Evolutionary conservation across 2,329 filamentous ascomycete genomes (phyloP).

Genomic region (Alternaria triticimaculans): DNA sequence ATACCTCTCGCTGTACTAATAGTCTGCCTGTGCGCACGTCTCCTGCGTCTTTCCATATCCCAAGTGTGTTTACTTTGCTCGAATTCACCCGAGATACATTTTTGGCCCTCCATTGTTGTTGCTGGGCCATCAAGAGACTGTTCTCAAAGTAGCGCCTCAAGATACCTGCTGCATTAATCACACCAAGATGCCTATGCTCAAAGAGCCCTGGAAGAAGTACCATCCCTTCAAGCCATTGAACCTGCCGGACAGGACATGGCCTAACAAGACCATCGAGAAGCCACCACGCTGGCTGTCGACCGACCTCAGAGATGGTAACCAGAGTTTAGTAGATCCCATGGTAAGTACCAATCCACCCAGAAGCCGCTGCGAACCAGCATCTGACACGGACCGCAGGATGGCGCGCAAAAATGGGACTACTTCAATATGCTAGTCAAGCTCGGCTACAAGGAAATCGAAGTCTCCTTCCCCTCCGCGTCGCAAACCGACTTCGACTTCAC

Average conservation of each 20-base stretch:
- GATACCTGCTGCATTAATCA: background rate
- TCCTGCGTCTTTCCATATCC: background rate
- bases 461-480: slow-evolving; percentile 92
- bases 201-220: slow-evolving; percentile 80
- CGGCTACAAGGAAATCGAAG: slow-evolving; percentile 97
- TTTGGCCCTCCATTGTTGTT: background rate
- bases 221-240: slow-evolving; percentile 70
- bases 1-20: slow-evolving; percentile 12
- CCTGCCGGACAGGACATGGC: slow-evolving; percentile 80
- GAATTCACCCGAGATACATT: background rate
- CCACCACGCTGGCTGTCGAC: slow-evolving; percentile 90
- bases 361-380: background rate
- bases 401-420: slow-evolving; percentile 92
- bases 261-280: slow-evolving; percentile 79
- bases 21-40: background rate
- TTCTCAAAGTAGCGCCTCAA: background rate
- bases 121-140: background rate
- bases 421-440: slow-evolving; percentile 93
- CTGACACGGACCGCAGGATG: slow-evolving; percentile 64
- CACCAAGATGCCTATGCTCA: slow-evolving; percentile 61
- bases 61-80: background rate
- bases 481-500: slow-evolving; percentile 98
- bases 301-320: slow-evolving; percentile 90
- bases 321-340: slow-evolving; percentile 93
- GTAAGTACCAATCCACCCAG: slow-evolving; percentile 54